Conservation (phyloP, 2,329 filamentous ascomycete genomes). For the Penicillium palitans region DNA sequence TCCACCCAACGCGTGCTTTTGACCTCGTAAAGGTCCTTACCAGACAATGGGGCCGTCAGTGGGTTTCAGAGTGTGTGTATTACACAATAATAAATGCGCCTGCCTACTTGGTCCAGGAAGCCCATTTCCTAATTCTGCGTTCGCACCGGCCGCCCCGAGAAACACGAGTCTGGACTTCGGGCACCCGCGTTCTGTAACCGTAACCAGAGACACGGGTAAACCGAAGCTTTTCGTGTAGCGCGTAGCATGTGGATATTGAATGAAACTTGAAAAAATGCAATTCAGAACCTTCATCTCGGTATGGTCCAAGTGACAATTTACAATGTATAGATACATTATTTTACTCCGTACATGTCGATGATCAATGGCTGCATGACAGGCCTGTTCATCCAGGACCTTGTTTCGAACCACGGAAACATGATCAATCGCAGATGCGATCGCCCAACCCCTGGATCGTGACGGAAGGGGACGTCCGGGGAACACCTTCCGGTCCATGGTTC, state of each 20-base stretch:
- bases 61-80: not conserved
- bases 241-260: slow-evolving; percentile 4
- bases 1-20: slow-evolving; percentile 14
- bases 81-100: slow-evolving; percentile 7
- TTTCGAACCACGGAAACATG: slow-evolving; percentile 2
- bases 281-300: not conserved
- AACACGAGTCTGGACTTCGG: slow-evolving; percentile 11
- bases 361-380: not conserved
- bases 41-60: slow-evolving; percentile 2
- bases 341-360: not conserved
- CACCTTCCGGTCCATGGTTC: slow-evolving; percentile 25
- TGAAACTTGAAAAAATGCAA: not conserved
- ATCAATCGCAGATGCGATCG: slow-evolving; percentile 13
- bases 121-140: slow-evolving; percentile 3
- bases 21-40: slow-evolving; percentile 7
- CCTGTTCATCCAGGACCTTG: not conserved
- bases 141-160: slow-evolving; percentile 9
- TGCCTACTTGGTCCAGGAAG: slow-evolving; percentile 8
- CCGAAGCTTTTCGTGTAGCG: slow-evolving; percentile 6
- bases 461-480: slow-evolving; percentile 21
- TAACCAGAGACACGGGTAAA: slow-evolving; percentile 7
- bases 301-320: not conserved
- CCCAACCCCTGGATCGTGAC: slow-evolving; percentile 11
- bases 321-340: not conserved
- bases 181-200: not conserved